Percentiles rank a stretch among this genome's conserved stretches.
phyloP scores from a whole-genome alignment of 2,329 filamentous ascomycete species.

The Fusarium sp. region DNA sequence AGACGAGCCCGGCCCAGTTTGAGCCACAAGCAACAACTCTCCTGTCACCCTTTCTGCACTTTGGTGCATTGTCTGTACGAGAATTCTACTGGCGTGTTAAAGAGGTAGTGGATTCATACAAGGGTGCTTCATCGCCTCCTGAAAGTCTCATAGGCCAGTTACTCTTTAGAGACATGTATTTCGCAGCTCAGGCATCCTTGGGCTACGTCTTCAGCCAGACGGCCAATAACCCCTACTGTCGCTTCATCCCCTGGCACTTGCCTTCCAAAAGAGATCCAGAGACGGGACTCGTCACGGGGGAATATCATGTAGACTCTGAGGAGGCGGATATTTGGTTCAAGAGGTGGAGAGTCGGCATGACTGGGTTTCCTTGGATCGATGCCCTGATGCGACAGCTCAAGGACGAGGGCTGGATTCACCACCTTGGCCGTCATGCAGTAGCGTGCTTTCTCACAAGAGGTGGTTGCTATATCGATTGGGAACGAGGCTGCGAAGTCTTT shows the following conservation, averaged over 20 bases:
- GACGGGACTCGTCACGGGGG: constrained; percentile 65
- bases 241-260: constrained; percentile 86
- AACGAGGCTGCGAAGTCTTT: constrained; percentile 82
- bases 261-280: constrained; percentile 68
- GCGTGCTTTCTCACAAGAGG: constrained; percentile 85
- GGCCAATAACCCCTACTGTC: constrained; percentile 72
- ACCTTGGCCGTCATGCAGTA: constrained; percentile 81
- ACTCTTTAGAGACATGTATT: constrained; percentile 87
- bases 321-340: constrained; percentile 75
- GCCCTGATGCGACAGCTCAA: constrained; percentile 82
- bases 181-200: constrained; percentile 78
- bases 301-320: constrained; percentile 73
- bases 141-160: constrained; percentile 80
- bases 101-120: constrained; percentile 70
- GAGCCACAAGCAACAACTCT: constrained; percentile 80
- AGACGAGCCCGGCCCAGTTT: constrained; percentile 80
- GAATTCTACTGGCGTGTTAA: constrained; percentile 80
- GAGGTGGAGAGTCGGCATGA: constrained; percentile 76
- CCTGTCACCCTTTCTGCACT: constrained; percentile 80
- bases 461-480: constrained; percentile 84
- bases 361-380: constrained; percentile 86
- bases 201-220: constrained; percentile 75
- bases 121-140: constrained; percentile 71
- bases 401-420: constrained; percentile 83
- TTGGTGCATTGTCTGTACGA: constrained; percentile 77